Base-by-base conservation (phyloP, 2,329 filamentous ascomycete species). In the Exophiala bonariae region DNA sequence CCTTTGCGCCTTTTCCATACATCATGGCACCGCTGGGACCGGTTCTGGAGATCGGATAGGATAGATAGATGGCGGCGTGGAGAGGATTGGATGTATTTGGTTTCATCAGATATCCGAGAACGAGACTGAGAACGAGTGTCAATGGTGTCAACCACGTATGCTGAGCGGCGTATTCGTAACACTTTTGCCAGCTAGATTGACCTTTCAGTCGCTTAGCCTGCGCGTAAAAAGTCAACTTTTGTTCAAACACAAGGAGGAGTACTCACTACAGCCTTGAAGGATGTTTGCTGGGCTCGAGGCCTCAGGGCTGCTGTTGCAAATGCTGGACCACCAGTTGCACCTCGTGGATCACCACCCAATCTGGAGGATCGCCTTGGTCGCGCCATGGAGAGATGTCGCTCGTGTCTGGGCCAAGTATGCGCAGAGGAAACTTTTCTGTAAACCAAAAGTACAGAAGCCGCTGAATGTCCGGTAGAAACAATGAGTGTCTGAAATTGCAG, bases 1-100 rank as follows among this genome's bases (percentile, higher is more conserved):
- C 89, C 74, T 81, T 83, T 28, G 66, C 73, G 11, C 89, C 89
- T 68, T 95, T 95, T 68, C 84, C 87, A 71, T 93, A 95, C 56
- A 88, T 84, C 14, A 68, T 65, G 17, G 71, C 61, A 55, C 47
- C 74, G 69, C 51, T 68, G 2, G 66, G 66, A 46, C 62, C 69
- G 18, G 61, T 56, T 3, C 63, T 66, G 13, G 84, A 79, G 47
- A 89, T 73, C 54, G 79, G 78, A 72, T 95, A 95, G 39, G 88
- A 89, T 50, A 93, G 83, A 76, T 91, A 92, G 66, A 95, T 80
- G 67, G 87, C 88, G 66, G 75, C 76, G 68, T 85, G 76, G 48
- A 92, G 65, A n/a, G 85, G 85, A 67, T 93, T 95, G 47, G 82
- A 79, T 52, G 83, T 76, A 61, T 78, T 79, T 7, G 89, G 89